Conservation (phyloP, 2,329 filamentous ascomycete species). For the Amauroascus verrucosus region DNA sequence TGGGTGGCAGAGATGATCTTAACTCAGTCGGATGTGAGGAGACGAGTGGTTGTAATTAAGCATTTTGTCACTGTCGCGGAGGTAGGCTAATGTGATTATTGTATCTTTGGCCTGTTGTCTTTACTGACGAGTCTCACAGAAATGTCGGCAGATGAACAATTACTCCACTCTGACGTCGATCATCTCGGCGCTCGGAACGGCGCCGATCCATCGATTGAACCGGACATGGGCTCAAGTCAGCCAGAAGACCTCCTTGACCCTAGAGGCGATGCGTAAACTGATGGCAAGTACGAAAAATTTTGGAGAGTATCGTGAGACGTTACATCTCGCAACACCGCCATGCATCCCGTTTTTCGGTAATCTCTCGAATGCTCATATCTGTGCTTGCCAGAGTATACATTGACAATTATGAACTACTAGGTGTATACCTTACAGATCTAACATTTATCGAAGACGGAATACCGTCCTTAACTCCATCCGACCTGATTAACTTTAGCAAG, state of each 20-base stretch:
- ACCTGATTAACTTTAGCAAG: constrained; percentile 97
- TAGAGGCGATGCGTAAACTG: constrained; percentile 85
- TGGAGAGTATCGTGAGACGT: constrained; percentile 83
- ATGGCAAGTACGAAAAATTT: constrained; percentile 99
- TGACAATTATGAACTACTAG: constrained; percentile 35
- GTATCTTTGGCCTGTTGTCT: background rate
- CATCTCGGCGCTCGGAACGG: constrained; percentile 88
- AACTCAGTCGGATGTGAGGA: constrained; percentile 87
- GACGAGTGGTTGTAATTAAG: constrained; percentile 93
- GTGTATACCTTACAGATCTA: constrained; percentile 91
- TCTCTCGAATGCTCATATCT: background rate
- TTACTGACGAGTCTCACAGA: constrained; percentile 48
- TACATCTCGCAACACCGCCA: constrained; percentile 87
- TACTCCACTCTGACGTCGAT: constrained; percentile 96
- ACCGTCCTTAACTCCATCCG: constrained; percentile 88
- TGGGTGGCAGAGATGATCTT: constrained; percentile 99
- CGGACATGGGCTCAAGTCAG: constrained; percentile 92
- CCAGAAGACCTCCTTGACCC: constrained; percentile 63
- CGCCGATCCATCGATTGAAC: constrained; percentile 85
- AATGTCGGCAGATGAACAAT: constrained; percentile 89
- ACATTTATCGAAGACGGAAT: constrained; percentile 99
- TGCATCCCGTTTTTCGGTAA: constrained; percentile 97
- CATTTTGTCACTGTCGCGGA: constrained; percentile 95
- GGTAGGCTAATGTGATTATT: constrained; percentile 41
- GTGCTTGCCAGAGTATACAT: background rate